Evolutionary conservation across 2,329 filamentous ascomycete species (phyloP).

Genomic region (Lachnum nothofagi): DNA sequence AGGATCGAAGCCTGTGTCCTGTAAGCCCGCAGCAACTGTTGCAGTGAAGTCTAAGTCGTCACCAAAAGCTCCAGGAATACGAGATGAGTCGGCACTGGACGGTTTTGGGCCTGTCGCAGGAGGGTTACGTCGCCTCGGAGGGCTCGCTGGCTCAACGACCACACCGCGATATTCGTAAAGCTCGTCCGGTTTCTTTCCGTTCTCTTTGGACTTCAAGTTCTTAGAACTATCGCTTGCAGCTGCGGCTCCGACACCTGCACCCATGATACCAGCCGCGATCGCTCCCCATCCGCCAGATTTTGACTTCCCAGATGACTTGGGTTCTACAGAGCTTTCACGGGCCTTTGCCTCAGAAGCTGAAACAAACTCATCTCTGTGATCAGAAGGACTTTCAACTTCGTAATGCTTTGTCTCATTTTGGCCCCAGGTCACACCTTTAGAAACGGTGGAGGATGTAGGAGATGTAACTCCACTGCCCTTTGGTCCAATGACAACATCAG

Average conservation of each 20-base stretch:
- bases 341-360: slow-evolving; percentile 17
- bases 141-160: slow-evolving; percentile 25
- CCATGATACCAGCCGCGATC: slow-evolving; percentile 46
- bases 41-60: slow-evolving; percentile 67
- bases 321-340: slow-evolving; percentile 34
- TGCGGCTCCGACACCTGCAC: slow-evolving; percentile 35
- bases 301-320: slow-evolving; percentile 8
- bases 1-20: slow-evolving; percentile 66
- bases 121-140: slow-evolving; percentile 34
- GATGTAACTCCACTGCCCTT: slow-evolving; percentile 41
- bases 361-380: slow-evolving; percentile 28
- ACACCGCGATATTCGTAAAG: slow-evolving; percentile 24
- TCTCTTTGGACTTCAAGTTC: slow-evolving; percentile 4
- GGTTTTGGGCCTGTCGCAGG: slow-evolving; percentile 56
- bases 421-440: slow-evolving; percentile 61
- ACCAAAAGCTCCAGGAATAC: slow-evolving; percentile 61
- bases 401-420: slow-evolving; percentile 61
- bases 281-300: slow-evolving; percentile 44
- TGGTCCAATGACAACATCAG: slow-evolving; percentile 38
- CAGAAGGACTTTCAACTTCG: slow-evolving; percentile 54
- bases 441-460: slow-evolving; percentile 40
- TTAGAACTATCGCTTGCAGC: slow-evolving; percentile 23
- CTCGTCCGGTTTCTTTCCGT: slow-evolving; percentile 5
- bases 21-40: slow-evolving; percentile 61
- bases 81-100: slow-evolving; percentile 33